Evolutionary conservation across 176 grass and related monocot genomes (phyloP), one percentile per base, ranked within the genome.

Genomic region (Phragmites australis): DNA sequence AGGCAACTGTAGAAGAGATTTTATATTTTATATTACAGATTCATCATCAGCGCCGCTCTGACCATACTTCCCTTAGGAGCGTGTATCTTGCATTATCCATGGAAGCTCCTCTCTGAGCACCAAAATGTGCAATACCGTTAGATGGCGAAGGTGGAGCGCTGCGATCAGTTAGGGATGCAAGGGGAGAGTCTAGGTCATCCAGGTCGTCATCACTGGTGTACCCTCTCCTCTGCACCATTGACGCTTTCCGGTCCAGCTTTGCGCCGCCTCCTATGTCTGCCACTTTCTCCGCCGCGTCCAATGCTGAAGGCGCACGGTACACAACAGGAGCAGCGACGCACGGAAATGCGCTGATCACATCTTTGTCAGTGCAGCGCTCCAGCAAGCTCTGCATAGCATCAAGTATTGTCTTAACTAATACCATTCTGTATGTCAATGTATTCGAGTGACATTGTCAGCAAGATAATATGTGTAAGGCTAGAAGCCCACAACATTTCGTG

Each of bases 181-280:
- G 88, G 65, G 88, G 84, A 37, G 62, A 88, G 32, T 89, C 96
- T 75, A 99, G 79, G 32, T 91, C 88, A 45, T 91, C 90, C 68
- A 99, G 84, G 45, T 99, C 90, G 7, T 96, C 90, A 1, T 99
- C 90, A 23, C 88, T 93, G 4, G 86, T 91, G 79, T 95, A 98
- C 16, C 88, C 95, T 85, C 84, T 91, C 70, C 77, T 90, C 78
- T 89, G 86, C 14, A 89, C 84, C 76, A 82, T 86, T 0, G 86
- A 94, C 9, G 85, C 84, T 68, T 82, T 99, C 77, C 83, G 81
- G 55, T 93, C 87, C 31, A 93, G 77, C 86, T 89, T 85, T 17
- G 81, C 3, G 3, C 44, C 52, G 1, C 68, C 63, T 23, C 58
- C 80, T 1, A 61, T 73, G 19, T 85, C 87, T 2, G 83, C 88